Percentiles rank a stretch among this genome's conserved stretches.
Evolutionary conservation across 805 yeast species (phyloP).

Genomic region (Cephaloascus albidus): DNA sequence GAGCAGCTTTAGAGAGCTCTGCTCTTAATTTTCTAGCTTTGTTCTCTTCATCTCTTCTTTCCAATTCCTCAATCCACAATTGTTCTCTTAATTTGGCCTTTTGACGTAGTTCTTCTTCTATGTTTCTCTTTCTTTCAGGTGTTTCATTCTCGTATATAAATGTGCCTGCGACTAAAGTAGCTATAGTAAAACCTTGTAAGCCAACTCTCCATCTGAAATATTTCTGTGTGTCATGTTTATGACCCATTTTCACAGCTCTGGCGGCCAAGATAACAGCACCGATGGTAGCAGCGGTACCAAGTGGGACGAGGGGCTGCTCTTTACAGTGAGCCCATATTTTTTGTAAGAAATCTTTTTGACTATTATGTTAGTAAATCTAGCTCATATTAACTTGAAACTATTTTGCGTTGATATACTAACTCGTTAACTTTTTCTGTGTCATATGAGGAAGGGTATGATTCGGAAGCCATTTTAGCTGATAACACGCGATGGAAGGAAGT

Average conservation of each 20-base stretch:
- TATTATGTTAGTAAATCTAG: too few relatives aligned
- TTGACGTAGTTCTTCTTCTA: slow-evolving; percentile 59
- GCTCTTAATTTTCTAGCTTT: slow-evolving; percentile 63
- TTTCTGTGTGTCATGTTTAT: slow-evolving; percentile 66
- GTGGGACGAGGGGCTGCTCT: slow-evolving; percentile 84
- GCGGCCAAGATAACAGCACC: slow-evolving; percentile 79
- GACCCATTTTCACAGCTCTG: slow-evolving; percentile 62
- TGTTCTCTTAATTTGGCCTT: slow-evolving; percentile 81
- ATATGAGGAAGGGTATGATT: not conserved
- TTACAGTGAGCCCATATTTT: slow-evolving; percentile 55
- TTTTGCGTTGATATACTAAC: too few relatives aligned
- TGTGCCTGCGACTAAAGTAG: slow-evolving; percentile 79
- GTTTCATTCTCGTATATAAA: slow-evolving; percentile 48
- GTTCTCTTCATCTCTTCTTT: slow-evolving; percentile 71
- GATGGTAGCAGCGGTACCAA: slow-evolving; percentile 71
- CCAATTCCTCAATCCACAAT: slow-evolving; percentile 85
- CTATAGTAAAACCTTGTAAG: slow-evolving; percentile 74
- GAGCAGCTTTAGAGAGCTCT: slow-evolving; percentile 42
- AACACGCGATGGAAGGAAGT: too few relatives aligned
- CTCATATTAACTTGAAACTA: too few relatives aligned
- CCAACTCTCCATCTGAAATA: slow-evolving; percentile 90
- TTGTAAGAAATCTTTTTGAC: slow-evolving; percentile 37
- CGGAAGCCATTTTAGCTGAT: not conserved
- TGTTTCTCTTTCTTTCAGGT: slow-evolving; percentile 32
- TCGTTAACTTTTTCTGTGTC: not conserved